These are phyloP conservation scores for Eutypella sp. DNA, from an alignment of 2,329 filamentous ascomycete species.

Conservation along the genomic window DNA sequence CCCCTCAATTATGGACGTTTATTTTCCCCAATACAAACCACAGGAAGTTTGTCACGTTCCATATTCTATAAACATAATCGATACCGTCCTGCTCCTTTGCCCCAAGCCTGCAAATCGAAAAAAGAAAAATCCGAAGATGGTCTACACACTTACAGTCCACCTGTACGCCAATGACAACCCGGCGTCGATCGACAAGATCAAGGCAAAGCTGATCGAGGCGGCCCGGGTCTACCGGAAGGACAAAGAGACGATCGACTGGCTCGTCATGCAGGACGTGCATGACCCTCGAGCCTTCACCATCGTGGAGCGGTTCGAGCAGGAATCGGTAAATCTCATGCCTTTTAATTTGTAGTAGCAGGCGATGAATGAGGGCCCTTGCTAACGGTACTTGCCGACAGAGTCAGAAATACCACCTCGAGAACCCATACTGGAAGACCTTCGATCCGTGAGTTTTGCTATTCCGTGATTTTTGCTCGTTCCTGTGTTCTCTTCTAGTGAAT, in stretches of 20 bases:
- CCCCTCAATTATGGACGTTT: neutral
- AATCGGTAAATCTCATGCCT: slow-evolving; percentile 42
- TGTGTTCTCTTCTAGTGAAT: neutral
- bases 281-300: slow-evolving; percentile 69
- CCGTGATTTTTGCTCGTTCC: no score
- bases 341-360: no score
- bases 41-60: no score
- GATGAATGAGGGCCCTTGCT: neutral
- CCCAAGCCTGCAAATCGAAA: neutral
- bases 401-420: slow-evolving; percentile 60
- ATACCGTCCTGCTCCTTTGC: no score
- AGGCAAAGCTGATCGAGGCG: slow-evolving; percentile 71
- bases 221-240: slow-evolving; percentile 67
- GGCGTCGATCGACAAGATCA: slow-evolving; percentile 60
- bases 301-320: slow-evolving; percentile 67
- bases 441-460: slow-evolving; percentile 40
- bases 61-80: no score
- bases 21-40: neutral
- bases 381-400: slow-evolving; percentile 27
- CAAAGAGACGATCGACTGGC: slow-evolving; percentile 66
- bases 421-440: slow-evolving; percentile 73
- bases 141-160: slow-evolving; percentile 66
- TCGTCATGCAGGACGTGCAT: slow-evolving; percentile 70
- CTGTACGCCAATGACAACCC: slow-evolving; percentile 64
- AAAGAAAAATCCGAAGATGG: slow-evolving; percentile 41